Conservation (phyloP, 2,329 filamentous ascomycete genomes). For the Fusarium stilboides region DNA sequence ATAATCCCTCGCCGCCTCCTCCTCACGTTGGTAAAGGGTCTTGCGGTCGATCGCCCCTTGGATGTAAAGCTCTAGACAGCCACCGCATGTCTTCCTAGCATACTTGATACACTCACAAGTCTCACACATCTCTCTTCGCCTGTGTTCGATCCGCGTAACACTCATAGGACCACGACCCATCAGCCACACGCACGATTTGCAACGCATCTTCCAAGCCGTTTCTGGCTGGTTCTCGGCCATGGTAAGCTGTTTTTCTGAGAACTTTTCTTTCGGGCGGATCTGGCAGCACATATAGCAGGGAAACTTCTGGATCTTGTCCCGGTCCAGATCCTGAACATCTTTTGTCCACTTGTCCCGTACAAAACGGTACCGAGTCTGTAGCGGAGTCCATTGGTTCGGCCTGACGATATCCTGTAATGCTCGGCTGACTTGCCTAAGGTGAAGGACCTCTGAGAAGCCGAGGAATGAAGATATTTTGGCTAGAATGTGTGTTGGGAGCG, state of each 20-base stretch:
- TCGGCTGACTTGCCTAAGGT: conserved; percentile 14
- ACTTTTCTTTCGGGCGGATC: conserved; percentile 13
- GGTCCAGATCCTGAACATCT: neutral
- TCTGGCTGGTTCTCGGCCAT: neutral
- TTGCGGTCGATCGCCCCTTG: conserved; percentile 20
- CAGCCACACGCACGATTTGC: conserved; percentile 18
- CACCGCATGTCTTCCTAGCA: conserved; percentile 20
- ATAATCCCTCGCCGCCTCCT: neutral
- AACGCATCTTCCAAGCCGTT: conserved; percentile 37
- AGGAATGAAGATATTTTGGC: conserved; percentile 21
- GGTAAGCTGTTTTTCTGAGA: conserved; percentile 6
- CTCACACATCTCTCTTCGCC: conserved; percentile 27
- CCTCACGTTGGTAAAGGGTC: conserved; percentile 2
- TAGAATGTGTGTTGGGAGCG: conserved; percentile 30
- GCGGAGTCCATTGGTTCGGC: conserved; percentile 26
- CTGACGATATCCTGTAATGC: conserved; percentile 19
- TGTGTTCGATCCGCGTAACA: conserved; percentile 18
- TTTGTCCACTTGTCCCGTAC: conserved; percentile 30
- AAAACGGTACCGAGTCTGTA: conserved; percentile 29
- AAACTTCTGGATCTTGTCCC: neutral
- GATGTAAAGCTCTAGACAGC: conserved; percentile 40
- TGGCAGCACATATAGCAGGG: conserved; percentile 42
- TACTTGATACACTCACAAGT: conserved; percentile 36
- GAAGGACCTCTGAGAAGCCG: conserved; percentile 18
- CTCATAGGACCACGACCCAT: conserved; percentile 15